Base-by-base conservation (phyloP, 352 stramenopile genomes). In the Pythium dissimile region DNA sequence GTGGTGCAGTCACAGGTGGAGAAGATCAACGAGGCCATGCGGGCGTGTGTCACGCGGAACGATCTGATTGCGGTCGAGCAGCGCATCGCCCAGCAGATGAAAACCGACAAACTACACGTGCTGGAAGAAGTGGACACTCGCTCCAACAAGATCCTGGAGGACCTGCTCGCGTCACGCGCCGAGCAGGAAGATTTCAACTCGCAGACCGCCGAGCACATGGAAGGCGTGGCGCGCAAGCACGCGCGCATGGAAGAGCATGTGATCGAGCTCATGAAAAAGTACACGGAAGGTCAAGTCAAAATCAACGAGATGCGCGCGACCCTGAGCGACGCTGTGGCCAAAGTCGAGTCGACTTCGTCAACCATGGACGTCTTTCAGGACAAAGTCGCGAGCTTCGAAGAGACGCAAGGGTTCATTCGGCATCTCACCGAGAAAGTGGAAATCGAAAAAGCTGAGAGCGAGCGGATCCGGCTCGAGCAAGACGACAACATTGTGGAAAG, bases 151-250 rank as follows among this genome's bases (percentile, higher is more conserved):
- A 66, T 92, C 15, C 18, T 87, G 3, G 79, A 89, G 21, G 76
- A 88, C 24, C 41, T 89, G 45, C 64, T 92, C 1, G 64, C 70
- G 1, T 84, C 73, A 8, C 67, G 79, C 0, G 64, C 79, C 0
- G 78, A 89, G n/a, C 84, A 94, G 35, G 84, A 94, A 45, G 82
- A 94, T 27, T 82, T 94, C 57, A 94, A 94, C 64, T 91, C 80
- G 24, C 73, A 70, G 20, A 78, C 82, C 38, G 80, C 78, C 3
- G 84, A 94, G 54, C 78, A 76, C 37, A 70, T 87, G 38, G 74
- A 88, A 59, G 27, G 69, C 5, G 44, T 89, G 7, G 48, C 69
- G 5, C 70, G 73, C 13, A 89, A 88, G 45, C 78, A 86, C 53
- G 54, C 59, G 0, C 67, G 70, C 0, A 52, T 71, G 5, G 80